Evolutionary conservation across 2,329 filamentous ascomycete genomes (phyloP).

Genomic region (Cytospora paraplurivora): DNA sequence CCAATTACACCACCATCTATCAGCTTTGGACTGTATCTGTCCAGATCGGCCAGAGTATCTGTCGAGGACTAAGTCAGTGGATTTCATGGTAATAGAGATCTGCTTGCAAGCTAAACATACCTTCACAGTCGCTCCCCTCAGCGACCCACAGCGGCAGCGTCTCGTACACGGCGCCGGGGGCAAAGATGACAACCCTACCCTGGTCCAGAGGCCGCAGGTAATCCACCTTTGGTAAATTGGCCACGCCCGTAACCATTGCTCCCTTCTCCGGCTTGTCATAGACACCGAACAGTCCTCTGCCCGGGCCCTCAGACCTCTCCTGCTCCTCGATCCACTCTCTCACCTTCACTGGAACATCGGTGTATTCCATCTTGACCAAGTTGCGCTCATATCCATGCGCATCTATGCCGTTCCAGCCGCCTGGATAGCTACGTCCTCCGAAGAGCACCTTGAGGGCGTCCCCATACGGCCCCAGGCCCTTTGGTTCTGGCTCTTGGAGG

Average conservation of each 20-base stretch:
- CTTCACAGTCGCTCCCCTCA: slow-evolving; percentile 45
- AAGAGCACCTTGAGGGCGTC: slow-evolving; percentile 46
- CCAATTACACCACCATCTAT: slow-evolving; percentile 36
- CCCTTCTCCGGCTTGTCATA: slow-evolving; percentile 42
- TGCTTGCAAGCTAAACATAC: slow-evolving; percentile 31
- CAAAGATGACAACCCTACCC: slow-evolving; percentile 50
- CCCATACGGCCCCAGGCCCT: slow-evolving; percentile 44
- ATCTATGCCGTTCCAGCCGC: slow-evolving; percentile 55
- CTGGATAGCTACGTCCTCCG: slow-evolving; percentile 48
- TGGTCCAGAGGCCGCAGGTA: slow-evolving; percentile 37
- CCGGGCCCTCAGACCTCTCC: slow-evolving; percentile 38
- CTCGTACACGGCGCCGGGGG: slow-evolving; percentile 54
- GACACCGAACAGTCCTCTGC: slow-evolving; percentile 46
- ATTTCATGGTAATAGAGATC: background rate
- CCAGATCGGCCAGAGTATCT: slow-evolving; percentile 35
- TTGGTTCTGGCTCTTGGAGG: slow-evolving; percentile 41
- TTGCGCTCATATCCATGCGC: slow-evolving; percentile 53
- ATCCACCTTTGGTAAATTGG: slow-evolving; percentile 35
- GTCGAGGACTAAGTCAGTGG: background rate
- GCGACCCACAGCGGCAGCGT: slow-evolving; percentile 54
- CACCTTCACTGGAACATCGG: slow-evolving; percentile 46
- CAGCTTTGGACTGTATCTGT: slow-evolving; percentile 34
- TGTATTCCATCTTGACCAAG: slow-evolving; percentile 50
- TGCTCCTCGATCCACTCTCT: slow-evolving; percentile 52
- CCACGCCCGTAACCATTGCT: slow-evolving; percentile 43